Conservation (phyloP, 2,329 filamentous ascomycete genomes). For the Tolypocladium pustulatum region DNA sequence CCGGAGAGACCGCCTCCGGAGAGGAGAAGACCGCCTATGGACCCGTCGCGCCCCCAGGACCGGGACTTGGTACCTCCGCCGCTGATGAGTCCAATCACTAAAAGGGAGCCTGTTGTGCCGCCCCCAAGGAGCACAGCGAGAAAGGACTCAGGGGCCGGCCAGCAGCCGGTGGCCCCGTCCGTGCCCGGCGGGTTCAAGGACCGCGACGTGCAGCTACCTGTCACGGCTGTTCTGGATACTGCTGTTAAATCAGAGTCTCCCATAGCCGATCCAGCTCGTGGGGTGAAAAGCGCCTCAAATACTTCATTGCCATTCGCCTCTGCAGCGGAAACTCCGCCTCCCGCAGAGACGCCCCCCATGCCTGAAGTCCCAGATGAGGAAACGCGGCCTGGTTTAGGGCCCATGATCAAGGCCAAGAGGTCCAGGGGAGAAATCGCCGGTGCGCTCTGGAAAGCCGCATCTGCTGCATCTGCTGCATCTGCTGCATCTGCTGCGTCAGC, state of each 20-base stretch:
- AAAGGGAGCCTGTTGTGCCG: constrained; percentile 33
- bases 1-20: constrained; percentile 53
- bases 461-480: constrained; percentile 26
- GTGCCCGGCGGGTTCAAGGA: constrained; percentile 23
- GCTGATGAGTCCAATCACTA: constrained; percentile 39
- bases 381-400: constrained; percentile 65
- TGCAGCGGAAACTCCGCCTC: constrained; percentile 13
- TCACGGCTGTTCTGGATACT: constrained; percentile 3
- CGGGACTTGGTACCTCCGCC: constrained; percentile 48
- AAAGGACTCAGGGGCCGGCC: constrained; percentile 27
- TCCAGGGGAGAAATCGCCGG: constrained; percentile 64
- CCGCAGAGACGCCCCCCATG: constrained; percentile 10
- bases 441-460: constrained; percentile 64
- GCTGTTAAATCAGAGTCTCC: constrained; percentile 2
- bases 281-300: constrained; percentile 9
- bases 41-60: constrained; percentile 43
- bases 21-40: constrained; percentile 57
- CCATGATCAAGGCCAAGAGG: constrained; percentile 79
- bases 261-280: constrained; percentile 2
- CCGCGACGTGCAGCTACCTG: constrained; percentile 12
- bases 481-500: constrained; percentile 24
- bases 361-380: constrained; percentile 21
- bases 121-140: constrained; percentile 40
- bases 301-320: constrained; percentile 14
- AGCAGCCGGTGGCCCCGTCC: constrained; percentile 11